Conservation (phyloP, 345 rosid species). For the Aquilaria malaccensis region DNA sequence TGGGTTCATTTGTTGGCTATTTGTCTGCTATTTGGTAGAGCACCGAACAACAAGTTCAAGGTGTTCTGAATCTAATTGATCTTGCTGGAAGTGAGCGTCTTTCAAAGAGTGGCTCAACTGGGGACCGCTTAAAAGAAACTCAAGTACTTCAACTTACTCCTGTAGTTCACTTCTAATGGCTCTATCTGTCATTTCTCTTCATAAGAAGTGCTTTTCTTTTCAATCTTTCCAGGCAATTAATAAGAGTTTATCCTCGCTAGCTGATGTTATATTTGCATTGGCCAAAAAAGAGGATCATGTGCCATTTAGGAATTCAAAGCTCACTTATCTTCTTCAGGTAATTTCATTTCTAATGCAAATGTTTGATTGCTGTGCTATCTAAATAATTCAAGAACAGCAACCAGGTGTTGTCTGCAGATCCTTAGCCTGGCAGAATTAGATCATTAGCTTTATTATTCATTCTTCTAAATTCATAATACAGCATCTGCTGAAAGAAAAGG, state of each 20-base stretch:
- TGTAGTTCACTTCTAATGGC: neutral
- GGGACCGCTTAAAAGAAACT: constrained; percentile 92
- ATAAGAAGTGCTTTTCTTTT: neutral
- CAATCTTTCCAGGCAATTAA: constrained; percentile 62
- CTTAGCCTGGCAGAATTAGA: too few species aligned
- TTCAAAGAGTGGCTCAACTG: constrained; percentile 93
- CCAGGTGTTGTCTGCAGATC: too few species aligned
- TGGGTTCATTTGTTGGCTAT: constrained; percentile 2
- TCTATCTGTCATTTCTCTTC: neutral
- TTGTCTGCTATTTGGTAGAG: constrained; percentile 32
- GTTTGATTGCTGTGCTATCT: too few species aligned
- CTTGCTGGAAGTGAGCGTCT: constrained; percentile 99
- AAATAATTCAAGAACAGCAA: too few species aligned
- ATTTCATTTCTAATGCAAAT: neutral
- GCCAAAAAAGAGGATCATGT: constrained; percentile 94
- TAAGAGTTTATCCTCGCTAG: constrained; percentile 81
- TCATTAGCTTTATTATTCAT: too few species aligned
- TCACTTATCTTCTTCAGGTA: constrained; percentile 99
- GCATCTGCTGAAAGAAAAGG: too few species aligned
- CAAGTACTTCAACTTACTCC: constrained; percentile 42
- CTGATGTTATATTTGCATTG: constrained; percentile 86
- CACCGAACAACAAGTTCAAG: constrained; percentile 96
- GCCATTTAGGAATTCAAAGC: constrained; percentile 91
- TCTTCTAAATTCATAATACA: too few species aligned
- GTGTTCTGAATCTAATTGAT: constrained; percentile 92